Evolutionary conservation across 768 basidiomycete species (phyloP), one percentile per base, ranked within the genome.

Genomic region (Tylopilus balloui): DNA sequence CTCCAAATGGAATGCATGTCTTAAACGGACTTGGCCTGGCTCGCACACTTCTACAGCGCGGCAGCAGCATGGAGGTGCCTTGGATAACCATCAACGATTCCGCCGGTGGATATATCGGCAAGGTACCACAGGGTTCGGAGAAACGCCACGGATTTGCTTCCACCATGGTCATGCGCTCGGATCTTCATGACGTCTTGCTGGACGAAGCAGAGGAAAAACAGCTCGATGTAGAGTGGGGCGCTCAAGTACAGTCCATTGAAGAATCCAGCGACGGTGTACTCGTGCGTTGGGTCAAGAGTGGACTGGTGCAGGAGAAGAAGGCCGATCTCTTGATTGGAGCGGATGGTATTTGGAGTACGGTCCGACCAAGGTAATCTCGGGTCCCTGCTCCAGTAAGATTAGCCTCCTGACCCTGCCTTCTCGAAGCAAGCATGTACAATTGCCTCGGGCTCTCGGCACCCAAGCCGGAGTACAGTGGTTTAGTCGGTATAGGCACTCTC

Each of bases 301-400:
- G 55, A 32, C 23, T 40, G 15, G 8, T 13, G 12, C 47, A 63
- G 34, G 52, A 63, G 45, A 61, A 49, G 51, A 61, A 57, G 51
- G 65, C 48, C n/a, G 66, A 68, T 47, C 62, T 66, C 14, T 43
- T 66, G 35, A 51, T 66, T 17, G 66, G 65, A 31, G 66, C 65
- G 28, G 66, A 68, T 23, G 62, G 64, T 4, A 64, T 68, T 15
- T 68, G 65, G 66, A 64, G 65, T 24, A 52, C 41, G 9, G 64
- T 60, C 15, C 58, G 62, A 32, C 39, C 58, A 23, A 64, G 52
- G 65, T 62, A 48, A 48, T 13, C 17, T 23, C 23, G 7, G 21
- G 6, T 14, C 28, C 12, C 8, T 41, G 24, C 21, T 36, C 28
- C 10, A 5, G 14, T 8, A 14, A 28, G 23, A 20, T 42, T 15